Percentiles rank a stretch among this genome's conserved stretches.
Conservation (phyloP, 1,139 yeast species). For the Sugiyamaella japonica region DNA sequence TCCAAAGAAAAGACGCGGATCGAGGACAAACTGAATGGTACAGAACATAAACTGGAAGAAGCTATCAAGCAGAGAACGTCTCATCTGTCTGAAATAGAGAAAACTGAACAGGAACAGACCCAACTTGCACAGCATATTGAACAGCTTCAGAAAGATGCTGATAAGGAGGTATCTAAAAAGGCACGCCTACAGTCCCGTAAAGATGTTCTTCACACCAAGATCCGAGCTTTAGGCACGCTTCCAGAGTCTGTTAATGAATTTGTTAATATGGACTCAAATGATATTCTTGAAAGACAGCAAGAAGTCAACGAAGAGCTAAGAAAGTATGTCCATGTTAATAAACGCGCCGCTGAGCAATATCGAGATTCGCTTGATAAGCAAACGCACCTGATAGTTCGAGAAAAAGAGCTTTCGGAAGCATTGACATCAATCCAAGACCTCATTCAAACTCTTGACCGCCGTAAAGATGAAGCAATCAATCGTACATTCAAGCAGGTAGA, state of each 20-base stretch:
- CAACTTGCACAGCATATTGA: slow-evolving; percentile 58
- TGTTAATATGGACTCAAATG: slow-evolving; percentile 49
- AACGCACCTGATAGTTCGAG: slow-evolving; percentile 48
- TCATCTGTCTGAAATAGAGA: slow-evolving; percentile 40
- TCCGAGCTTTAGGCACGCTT: slow-evolving; percentile 79
- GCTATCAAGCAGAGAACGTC: background rate
- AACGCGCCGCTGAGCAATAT: slow-evolving; percentile 87
- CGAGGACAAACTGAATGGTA: slow-evolving; percentile 21
- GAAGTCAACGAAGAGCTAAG: slow-evolving; percentile 58
- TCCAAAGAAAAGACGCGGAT: background rate
- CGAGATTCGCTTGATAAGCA: slow-evolving; percentile 53
- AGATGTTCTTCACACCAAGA: slow-evolving; percentile 70
- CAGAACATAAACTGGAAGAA: slow-evolving; percentile 41
- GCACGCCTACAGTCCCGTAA: slow-evolving; percentile 60
- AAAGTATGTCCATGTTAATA: slow-evolving; percentile 76
- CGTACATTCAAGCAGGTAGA: slow-evolving; percentile 79
- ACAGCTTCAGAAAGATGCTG: slow-evolving; percentile 62
- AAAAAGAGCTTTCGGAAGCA: slow-evolving; percentile 69
- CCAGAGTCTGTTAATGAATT: slow-evolving; percentile 73
- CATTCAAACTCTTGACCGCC: slow-evolving; percentile 67
- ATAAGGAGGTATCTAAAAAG: slow-evolving; percentile 64
- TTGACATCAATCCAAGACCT: slow-evolving; percentile 70
- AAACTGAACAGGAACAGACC: slow-evolving; percentile 59
- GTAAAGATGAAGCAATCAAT: slow-evolving; percentile 81
- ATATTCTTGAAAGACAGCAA: slow-evolving; percentile 57